Evolutionary conservation across 805 yeast genomes (phyloP), one percentile per base, ranked within the genome.

Genomic region (Candida verbasci): DNA sequence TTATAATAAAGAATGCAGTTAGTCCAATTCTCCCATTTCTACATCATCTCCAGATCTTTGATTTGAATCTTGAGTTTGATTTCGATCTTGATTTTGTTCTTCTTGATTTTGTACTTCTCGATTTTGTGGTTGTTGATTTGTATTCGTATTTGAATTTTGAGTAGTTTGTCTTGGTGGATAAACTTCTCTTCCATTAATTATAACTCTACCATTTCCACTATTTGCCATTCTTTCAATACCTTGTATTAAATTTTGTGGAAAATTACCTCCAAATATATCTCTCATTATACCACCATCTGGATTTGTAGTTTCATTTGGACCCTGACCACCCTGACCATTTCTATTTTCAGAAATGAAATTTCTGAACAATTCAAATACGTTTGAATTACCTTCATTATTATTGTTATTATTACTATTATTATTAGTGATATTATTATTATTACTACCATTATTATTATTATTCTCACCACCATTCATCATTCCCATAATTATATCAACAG

Each of bases 21-120:
- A 41, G 23, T 41, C 44, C 24, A 41, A 39, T 25, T 37, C 44
- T 11, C 37, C 36, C 33, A 31, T 35, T n/a, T 39, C 36, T 24
- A 39, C 37, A 17, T 39, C 42, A 28, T 28, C 29, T 12, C 15
- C 3, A 3, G 17, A 15, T 12, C 28, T 25, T n/a, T 18, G 8
- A 15, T 23, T 11, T 31, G 20, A 18, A 4, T 15, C 4, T 23
- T 9, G 15, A 6, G 7, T 6, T 32, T 32, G 28, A 17, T 11
- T n/a, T 16, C 17, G 28, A 12, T 6, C 9, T 27, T 27, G 18
- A 15, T 27, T 14, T 9, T 27, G 26, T 8, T 6, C 6, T 8
- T 6, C 6, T 24, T 24, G 26, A 11, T 24, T 24, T 24, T 24
- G 26, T 21, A 10, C 7, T 21, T 21, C n/a, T n/a, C n/a, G 27